Evolutionary conservation across 2,329 filamentous ascomycete species (phyloP).

Genomic region (Lasiodiplodia sp.): DNA sequence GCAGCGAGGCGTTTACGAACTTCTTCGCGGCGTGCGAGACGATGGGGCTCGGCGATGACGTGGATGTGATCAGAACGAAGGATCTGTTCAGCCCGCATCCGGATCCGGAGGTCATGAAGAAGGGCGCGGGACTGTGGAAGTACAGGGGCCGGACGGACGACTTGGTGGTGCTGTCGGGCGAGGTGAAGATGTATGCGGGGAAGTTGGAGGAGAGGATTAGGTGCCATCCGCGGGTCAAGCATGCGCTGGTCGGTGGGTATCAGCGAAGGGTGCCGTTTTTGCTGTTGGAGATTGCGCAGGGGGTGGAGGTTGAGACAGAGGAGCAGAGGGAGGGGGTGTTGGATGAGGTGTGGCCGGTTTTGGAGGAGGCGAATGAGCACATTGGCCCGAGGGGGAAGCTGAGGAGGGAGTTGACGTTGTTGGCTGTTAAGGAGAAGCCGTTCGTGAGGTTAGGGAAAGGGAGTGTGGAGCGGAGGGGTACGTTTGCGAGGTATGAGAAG

Average conservation of each 20-base stretch:
- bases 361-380: conserved; percentile 29
- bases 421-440: conserved; percentile 10
- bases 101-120: neutral
- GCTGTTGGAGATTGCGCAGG: conserved; percentile 2
- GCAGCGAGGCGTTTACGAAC: neutral
- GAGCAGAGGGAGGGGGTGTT: neutral
- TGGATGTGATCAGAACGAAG: conserved; percentile 35
- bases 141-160: conserved; percentile 20
- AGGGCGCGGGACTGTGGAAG: conserved; percentile 5
- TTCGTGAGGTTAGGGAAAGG: conserved; percentile 14
- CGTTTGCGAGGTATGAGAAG: conserved; percentile 5
- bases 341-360: conserved; percentile 8
- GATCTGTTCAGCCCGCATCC: conserved; percentile 35
- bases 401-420: conserved; percentile 12
- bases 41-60: neutral
- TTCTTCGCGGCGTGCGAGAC: conserved; percentile 28
- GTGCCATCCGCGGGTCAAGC: neutral
- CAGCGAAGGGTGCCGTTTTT: conserved; percentile 3
- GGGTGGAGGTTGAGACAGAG: neutral
- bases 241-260: conserved; percentile 5
- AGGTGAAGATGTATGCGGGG: conserved; percentile 28
- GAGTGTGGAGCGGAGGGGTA: conserved; percentile 16
- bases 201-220: conserved; percentile 5
- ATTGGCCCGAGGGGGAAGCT: neutral
- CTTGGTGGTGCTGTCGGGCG: conserved; percentile 18